Conservation (phyloP, 805 yeast genomes). For the Myxozyma neotropica region DNA sequence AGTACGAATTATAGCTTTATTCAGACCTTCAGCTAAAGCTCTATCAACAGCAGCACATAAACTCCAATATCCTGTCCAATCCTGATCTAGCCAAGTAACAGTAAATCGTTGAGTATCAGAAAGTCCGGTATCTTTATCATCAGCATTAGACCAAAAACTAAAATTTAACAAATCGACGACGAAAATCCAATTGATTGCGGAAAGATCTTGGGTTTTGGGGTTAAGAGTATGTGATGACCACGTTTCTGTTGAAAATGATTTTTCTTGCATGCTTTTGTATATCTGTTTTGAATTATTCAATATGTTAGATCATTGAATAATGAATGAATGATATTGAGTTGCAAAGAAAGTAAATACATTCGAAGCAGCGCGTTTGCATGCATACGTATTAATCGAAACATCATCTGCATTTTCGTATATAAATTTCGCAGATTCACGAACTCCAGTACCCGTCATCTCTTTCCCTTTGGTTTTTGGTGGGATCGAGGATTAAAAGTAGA, state of each 20-base stretch:
- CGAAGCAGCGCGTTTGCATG: slow-evolving; percentile 42
- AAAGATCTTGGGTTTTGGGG: slow-evolving; percentile 34
- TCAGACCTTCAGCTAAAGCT: slow-evolving; percentile 44
- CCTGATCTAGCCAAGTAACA: slow-evolving; percentile 41
- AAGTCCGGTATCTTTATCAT: slow-evolving; percentile 40
- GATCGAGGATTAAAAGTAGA: background rate
- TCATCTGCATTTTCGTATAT: slow-evolving; percentile 38
- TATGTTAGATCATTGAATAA: background rate
- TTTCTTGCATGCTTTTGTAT: slow-evolving; percentile 37
- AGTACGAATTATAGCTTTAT: no score
- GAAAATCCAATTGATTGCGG: slow-evolving; percentile 47
- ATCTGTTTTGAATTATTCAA: slow-evolving; percentile 26
- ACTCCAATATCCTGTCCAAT: slow-evolving; percentile 52
- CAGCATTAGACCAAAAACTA: slow-evolving; percentile 49
- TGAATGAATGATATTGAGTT: background rate
- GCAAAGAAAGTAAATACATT: slow-evolving; percentile 10
- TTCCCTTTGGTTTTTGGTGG: no score
- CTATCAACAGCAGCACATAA: slow-evolving; percentile 48
- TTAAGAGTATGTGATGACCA: slow-evolving; percentile 47
- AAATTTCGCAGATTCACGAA: slow-evolving; percentile 38
- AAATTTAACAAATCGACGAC: slow-evolving; percentile 49
- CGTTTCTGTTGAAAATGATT: slow-evolving; percentile 41
- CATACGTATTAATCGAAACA: slow-evolving; percentile 39
- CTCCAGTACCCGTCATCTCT: slow-evolving; percentile 25
- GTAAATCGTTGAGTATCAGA: slow-evolving; percentile 41